These are phyloP conservation scores for Periconia sp. DNA, from an alignment of 2,329 filamentous ascomycete genomes.

Conservation along the genomic window DNA sequence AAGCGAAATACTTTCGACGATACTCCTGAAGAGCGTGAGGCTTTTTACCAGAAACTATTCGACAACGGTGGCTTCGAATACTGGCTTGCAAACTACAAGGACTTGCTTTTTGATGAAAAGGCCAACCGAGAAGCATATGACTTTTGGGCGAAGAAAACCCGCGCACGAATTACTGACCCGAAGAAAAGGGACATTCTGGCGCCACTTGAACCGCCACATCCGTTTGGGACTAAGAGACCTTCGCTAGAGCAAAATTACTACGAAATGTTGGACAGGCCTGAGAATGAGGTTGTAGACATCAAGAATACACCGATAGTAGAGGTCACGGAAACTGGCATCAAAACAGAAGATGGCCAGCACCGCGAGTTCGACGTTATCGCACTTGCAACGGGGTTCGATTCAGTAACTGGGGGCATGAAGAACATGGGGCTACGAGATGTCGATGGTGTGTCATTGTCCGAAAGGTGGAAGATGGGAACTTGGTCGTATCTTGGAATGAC, in stretches of 20 bases:
- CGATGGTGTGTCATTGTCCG: slow-evolving; percentile 38
- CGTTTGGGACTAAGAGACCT: slow-evolving; percentile 52
- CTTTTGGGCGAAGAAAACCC: slow-evolving; percentile 51
- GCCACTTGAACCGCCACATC: slow-evolving; percentile 47
- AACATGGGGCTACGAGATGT: slow-evolving; percentile 43
- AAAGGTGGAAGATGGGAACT: slow-evolving; percentile 47
- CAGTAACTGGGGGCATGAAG: slow-evolving; percentile 47
- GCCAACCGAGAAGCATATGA: slow-evolving; percentile 50
- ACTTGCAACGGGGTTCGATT: slow-evolving; percentile 51
- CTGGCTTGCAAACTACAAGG: slow-evolving; percentile 48
- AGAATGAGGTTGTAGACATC: slow-evolving; percentile 48
- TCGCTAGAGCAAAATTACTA: slow-evolving; percentile 52
- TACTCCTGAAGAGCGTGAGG: slow-evolving; percentile 45
- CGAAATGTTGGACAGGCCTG: slow-evolving; percentile 47
- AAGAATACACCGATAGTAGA: slow-evolving; percentile 45
- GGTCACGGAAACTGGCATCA: slow-evolving; percentile 43
- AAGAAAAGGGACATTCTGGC: slow-evolving; percentile 51
- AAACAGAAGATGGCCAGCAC: slow-evolving; percentile 43
- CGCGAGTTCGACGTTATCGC: slow-evolving; percentile 49
- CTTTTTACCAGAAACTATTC: slow-evolving; percentile 47
- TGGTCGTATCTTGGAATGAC: slow-evolving; percentile 49
- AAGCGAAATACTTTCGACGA: slow-evolving; percentile 57
- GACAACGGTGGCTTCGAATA: slow-evolving; percentile 44
- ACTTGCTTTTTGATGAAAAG: slow-evolving; percentile 44
- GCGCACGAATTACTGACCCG: slow-evolving; percentile 46